These are phyloP conservation scores for Miscanthus lutarioriparius DNA, from an alignment of 176 grass and related monocot genomes.

Conservation along the genomic window DNA sequence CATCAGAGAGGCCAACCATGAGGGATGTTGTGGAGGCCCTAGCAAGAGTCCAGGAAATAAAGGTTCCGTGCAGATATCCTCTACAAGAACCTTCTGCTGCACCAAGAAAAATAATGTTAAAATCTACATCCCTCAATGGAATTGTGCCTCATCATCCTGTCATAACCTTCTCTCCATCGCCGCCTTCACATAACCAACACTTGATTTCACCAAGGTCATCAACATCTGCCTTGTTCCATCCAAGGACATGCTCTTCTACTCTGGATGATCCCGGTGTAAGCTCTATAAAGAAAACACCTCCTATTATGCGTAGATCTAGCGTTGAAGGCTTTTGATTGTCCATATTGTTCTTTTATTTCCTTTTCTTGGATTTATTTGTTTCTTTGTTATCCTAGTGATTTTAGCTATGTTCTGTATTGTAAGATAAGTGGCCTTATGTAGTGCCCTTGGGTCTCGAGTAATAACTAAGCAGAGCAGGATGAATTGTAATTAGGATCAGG, in stretches of 20 bases:
- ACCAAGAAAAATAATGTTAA: conserved; percentile 80
- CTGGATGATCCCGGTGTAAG: conserved; percentile 62
- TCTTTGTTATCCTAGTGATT: conserved; percentile 51
- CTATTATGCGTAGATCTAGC: conserved; percentile 47
- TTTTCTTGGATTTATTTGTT: conserved; percentile 56
- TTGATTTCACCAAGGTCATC: conserved; percentile 53
- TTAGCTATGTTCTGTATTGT: conserved; percentile 45
- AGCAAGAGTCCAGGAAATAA: conserved; percentile 76
- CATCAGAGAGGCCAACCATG: conserved; percentile 90
- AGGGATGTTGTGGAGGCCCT: conserved; percentile 71
- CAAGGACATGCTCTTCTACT: conserved; percentile 58
- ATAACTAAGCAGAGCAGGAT: conserved; percentile 39
- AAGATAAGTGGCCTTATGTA: conserved; percentile 48
- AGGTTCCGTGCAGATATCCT: conserved; percentile 72
- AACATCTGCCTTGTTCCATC: conserved; percentile 54
- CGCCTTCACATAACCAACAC: conserved; percentile 41
- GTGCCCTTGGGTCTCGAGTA: conserved; percentile 32
- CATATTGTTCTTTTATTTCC: conserved; percentile 45
- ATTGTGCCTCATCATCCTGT: conserved; percentile 53
- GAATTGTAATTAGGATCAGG: conserved; percentile 73
- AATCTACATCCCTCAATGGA: conserved; percentile 84
- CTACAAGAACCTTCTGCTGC: conserved; percentile 75
- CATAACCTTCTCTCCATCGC: conserved; percentile 58
- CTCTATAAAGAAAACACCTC: conserved; percentile 49
- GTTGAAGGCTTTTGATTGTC: conserved; percentile 92